These are phyloP conservation scores for Paraleonurus japonicus DNA, from an alignment of 257 asterid genomes.

Conservation along the genomic window DNA sequence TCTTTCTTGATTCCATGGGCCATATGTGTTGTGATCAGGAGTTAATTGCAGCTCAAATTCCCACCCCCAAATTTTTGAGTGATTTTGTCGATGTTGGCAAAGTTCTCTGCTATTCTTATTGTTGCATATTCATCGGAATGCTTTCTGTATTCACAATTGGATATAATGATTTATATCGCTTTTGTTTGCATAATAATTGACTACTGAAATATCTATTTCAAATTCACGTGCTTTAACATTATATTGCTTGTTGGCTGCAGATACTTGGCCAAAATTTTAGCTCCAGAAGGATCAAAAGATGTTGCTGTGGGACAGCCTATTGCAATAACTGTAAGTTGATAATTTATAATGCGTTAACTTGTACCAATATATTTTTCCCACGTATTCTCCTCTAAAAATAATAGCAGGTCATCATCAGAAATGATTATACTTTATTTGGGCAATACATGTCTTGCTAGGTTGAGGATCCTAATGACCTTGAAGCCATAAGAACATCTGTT, in stretches of 20 bases:
- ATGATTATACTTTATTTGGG: constrained; percentile 24
- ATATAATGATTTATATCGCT: neutral
- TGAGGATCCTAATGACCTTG: constrained; percentile 86
- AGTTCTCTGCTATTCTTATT: neutral
- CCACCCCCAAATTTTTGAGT: too few relatives aligned
- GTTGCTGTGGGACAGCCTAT: constrained; percentile 94
- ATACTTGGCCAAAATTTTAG: constrained; percentile 87
- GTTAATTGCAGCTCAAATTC: too few relatives aligned
- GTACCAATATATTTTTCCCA: neutral
- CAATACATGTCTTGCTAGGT: constrained; percentile 55
- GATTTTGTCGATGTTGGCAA: neutral
- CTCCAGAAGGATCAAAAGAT: constrained; percentile 92
- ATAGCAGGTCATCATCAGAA: constrained; percentile 1
- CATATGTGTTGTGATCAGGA: too few relatives aligned
- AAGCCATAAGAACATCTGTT: constrained; percentile 61
- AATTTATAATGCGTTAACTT: constrained; percentile 24
- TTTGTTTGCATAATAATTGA: constrained; percentile 8
- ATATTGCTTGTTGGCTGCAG: constrained; percentile 44
- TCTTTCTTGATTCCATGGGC: neutral
- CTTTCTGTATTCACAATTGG: neutral
- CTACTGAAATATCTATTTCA: constrained; percentile 15
- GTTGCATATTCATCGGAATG: neutral
- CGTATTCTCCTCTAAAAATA: constrained; percentile 4
- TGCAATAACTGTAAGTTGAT: constrained; percentile 78
- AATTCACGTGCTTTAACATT: constrained; percentile 11